Percentiles rank a stretch among this genome's conserved stretches.
Conservation (phyloP, 208 protist genomes). For the Trypanosoma boissoni region DNA sequence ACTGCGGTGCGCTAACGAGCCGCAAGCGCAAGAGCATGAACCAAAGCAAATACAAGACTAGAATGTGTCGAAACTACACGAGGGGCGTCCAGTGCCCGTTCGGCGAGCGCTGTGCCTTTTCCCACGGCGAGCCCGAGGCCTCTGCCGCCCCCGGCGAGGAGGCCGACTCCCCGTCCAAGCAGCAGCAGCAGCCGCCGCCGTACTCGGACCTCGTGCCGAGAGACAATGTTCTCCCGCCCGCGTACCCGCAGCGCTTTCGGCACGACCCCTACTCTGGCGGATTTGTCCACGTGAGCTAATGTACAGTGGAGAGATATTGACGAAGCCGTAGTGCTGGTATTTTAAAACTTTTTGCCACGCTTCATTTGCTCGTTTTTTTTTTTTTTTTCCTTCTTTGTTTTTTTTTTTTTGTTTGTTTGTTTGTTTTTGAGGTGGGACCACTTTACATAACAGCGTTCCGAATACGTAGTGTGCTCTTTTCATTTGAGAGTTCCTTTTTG, state of each 20-base stretch:
- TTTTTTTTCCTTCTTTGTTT: background rate
- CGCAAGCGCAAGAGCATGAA: conserved; percentile 62
- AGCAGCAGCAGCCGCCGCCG: conserved; percentile 54
- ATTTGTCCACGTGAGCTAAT: too few relatives aligned
- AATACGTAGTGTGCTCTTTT: too few relatives aligned
- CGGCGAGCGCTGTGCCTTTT: conserved; percentile 83
- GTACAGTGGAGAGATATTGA: too few relatives aligned
- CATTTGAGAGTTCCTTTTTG: too few relatives aligned
- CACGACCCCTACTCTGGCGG: conserved; percentile 63
- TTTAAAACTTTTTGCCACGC: too few relatives aligned
- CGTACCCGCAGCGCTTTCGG: conserved; percentile 81
- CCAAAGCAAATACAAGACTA: conserved; percentile 83
- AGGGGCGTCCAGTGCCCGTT: conserved; percentile 71
- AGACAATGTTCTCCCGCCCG: conserved; percentile 43
- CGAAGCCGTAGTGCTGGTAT: too few relatives aligned
- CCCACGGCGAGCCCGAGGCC: conserved; percentile 58
- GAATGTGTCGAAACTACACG: conserved; percentile 83
- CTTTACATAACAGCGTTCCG: too few relatives aligned
- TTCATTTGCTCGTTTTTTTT: background rate
- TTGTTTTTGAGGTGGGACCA: too few relatives aligned
- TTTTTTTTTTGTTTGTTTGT: too few relatives aligned
- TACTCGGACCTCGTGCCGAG: conserved; percentile 63
- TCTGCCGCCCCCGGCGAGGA: conserved; percentile 19
- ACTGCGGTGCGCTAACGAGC: conserved; percentile 22
- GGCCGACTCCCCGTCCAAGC: conserved; percentile 22